phyloP scores from a whole-genome alignment of 441 rosid species.

The Erysimum pusillum region DNA sequence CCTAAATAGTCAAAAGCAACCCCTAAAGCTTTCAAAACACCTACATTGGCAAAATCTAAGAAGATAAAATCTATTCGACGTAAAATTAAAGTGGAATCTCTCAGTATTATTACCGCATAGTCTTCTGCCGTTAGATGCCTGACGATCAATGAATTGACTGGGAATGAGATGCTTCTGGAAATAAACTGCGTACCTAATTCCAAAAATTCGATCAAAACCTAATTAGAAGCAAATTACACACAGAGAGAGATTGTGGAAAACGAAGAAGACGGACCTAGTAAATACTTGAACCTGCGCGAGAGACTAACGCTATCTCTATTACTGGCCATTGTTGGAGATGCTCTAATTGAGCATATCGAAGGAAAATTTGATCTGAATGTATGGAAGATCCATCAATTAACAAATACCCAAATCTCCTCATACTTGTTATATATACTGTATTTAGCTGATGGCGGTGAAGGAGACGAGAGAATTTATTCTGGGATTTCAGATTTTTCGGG shows the following conservation, averaged over 20 bases:
- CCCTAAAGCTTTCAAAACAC: slow-evolving; percentile 12
- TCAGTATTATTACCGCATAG: slow-evolving; percentile 66
- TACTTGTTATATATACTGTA: not conserved
- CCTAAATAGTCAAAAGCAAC: not conserved
- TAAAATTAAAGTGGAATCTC: not conserved
- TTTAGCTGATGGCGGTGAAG: not conserved
- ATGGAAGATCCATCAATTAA: not conserved
- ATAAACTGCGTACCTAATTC: slow-evolving; percentile 78
- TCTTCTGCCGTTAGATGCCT: slow-evolving; percentile 81
- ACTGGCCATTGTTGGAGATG: slow-evolving; percentile 45
- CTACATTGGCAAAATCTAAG: slow-evolving; percentile 27
- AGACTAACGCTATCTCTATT: slow-evolving; percentile 57
- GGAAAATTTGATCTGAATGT: not conserved
- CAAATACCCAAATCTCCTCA: not conserved
- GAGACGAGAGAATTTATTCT: not conserved
- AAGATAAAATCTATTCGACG: not conserved
- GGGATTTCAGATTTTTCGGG: too few relatives aligned
- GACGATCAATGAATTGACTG: slow-evolving; percentile 89
- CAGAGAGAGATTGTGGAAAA: not conserved
- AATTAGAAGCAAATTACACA: slow-evolving; percentile 25
- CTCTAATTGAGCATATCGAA: not conserved
- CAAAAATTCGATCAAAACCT: slow-evolving; percentile 6
- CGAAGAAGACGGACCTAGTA: slow-evolving; percentile 60
- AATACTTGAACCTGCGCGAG: slow-evolving; percentile 88
- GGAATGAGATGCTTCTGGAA: slow-evolving; percentile 90